A percentile compares a stretch with the other conserved stretches of the same genome.
These are phyloP conservation scores for Carex sylvatica DNA, from an alignment of 202 grass and related monocot species.

Conservation along the genomic window DNA sequence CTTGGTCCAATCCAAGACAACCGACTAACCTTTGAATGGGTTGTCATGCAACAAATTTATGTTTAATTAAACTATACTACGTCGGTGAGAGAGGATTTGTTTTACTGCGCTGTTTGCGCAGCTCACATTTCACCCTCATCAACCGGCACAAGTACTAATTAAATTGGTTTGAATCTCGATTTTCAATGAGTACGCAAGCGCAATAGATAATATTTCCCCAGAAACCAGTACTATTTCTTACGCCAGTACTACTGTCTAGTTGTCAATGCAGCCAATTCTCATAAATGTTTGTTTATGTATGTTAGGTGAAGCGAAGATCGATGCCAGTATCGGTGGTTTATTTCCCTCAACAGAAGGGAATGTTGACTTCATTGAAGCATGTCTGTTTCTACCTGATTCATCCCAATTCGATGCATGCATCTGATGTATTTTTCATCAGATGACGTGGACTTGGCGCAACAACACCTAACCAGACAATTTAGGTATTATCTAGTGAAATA, in stretches of 20 bases:
- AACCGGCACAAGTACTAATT: neutral
- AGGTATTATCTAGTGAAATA: no score
- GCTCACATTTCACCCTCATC: neutral
- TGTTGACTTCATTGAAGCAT: neutral
- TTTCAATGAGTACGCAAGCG: neutral
- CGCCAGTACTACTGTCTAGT: neutral
- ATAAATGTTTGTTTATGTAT: constrained; percentile 17
- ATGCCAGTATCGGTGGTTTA: neutral
- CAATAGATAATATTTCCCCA: neutral
- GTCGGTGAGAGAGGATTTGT: neutral
- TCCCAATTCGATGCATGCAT: neutral
- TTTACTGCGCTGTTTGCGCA: neutral
- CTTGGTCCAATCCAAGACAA: neutral
- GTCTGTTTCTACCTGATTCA: constrained; percentile 1
- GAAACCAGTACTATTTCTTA: constrained; percentile 3
- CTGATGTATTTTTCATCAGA: neutral
- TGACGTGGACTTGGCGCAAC: neutral
- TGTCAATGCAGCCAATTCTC: neutral
- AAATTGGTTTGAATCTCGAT: neutral
- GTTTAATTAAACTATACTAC: neutral
- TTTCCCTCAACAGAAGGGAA: neutral
- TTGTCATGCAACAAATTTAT: constrained; percentile 12
- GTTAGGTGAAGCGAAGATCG: neutral
- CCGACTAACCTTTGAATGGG: neutral
- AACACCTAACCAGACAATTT: no score